Evolutionary conservation across 108 stramenopile species (phyloP), one percentile per base, ranked within the genome.

Genomic region (Parmales sp.): DNA sequence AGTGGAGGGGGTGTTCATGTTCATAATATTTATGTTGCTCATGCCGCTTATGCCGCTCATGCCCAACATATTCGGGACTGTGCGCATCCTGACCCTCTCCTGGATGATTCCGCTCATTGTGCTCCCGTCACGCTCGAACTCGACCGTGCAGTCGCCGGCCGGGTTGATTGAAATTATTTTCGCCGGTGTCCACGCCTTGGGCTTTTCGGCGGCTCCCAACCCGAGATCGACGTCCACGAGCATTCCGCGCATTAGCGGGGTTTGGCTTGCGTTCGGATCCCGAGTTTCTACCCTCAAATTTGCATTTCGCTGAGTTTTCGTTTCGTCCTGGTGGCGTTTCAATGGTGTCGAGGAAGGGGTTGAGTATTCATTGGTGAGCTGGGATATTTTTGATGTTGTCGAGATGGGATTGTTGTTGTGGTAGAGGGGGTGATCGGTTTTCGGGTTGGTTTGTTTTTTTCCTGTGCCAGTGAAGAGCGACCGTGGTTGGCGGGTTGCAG

Each of bases 171-270:
- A 26, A 6, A 60, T 13, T 6, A 60, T 34, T 16, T 60, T 60
- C 4, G 29, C 54, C 6, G 54, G 54, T 29, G 54, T 60, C 54
- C 54, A 60, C 26, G 18, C 31, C 29, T 60, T 60, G 31, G 54
- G 54, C 54, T 60, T 60, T 28, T 60, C 4, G 3, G 31, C 29
- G 5, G 29, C 31, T 7, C 54, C 54, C 29, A 60, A 16, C 26
- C 54, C 54, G n/a, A 60, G 13, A 34, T 60, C 54, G 16, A 60
- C 54, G 36, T 60, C 54, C 8, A 60, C 54, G 6, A 60, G 0
- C 54, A 60, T 60, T 28, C 31, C 31, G 4, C 16, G 13, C 2
- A 60, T 60, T 5, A 60, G 26, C 16, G 54, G 54, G 5, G 54
- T 60, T 1, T 20, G 29, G 54, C 54, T 34, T 5, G 13, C 31